Base-by-base conservation (phyloP, 495 filamentous ascomycete species). In the Ramalina intermedia region DNA sequence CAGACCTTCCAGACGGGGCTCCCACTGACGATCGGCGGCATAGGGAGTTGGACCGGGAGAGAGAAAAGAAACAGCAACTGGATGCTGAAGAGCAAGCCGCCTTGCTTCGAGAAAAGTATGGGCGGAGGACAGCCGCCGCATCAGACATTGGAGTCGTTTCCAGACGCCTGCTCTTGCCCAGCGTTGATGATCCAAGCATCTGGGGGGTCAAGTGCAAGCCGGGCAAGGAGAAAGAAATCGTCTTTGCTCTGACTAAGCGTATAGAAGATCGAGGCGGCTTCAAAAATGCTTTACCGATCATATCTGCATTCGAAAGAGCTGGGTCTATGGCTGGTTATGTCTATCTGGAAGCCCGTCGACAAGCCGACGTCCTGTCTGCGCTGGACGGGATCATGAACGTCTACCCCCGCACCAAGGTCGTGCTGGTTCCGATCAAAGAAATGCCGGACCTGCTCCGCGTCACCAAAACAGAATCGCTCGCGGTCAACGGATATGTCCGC, bases 381-480 rank as follows among this genome's bases (percentile, higher is more conserved):
- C 67, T 91, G 29, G 84, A 95, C 41, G 85, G 81, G 8, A 75
- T 96, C 54, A 77, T 81, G 48, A 84, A 89, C 60, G 81, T 86
- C 24, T 98, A 94, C 60, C 83, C 86, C 16, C 72, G 85, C 41
- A 80, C 78, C 23, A 91, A 88, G 63, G 76, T 87, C 63, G 74
- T 86, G 35, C 65, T 95, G 33, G 85, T 96, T 39, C 86, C 89
- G n/a, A 86, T 96, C 56, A 89, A 89, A 63, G 93, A 99, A 64
- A 93, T 95, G 82, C 89, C 93, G 0, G 91, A 96, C 64, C 78
- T 99, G 8, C 67, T 99, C n/a, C 78, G 86, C 23, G 86, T 89
- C 26, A 77, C 75, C 26, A 95, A 94, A 67, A 87, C 79, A 1
- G 83, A 87, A 44, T 80, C 81, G n/a, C 70, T 99, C 26, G 73